These are phyloP conservation scores for Taxawa tesnikishii DNA, from an alignment of 2,329 filamentous ascomycete genomes.

Conservation along the genomic window DNA sequence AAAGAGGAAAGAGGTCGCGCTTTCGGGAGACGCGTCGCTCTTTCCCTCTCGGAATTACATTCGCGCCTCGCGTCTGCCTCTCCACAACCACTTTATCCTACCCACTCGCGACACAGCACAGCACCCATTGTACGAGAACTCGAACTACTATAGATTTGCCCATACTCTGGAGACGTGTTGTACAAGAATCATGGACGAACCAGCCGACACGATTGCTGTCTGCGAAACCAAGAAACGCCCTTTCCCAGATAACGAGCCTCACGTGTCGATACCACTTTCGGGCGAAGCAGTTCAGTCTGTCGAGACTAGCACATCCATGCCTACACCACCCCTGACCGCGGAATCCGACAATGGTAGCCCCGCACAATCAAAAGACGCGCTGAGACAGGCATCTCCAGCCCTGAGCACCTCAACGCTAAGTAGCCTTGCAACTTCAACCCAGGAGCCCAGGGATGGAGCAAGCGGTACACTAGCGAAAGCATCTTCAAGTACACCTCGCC, in stretches of 20 bases:
- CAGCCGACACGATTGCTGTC: neutral
- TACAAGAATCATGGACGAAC: neutral
- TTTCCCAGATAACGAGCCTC: neutral
- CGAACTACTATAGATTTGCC: too few species aligned
- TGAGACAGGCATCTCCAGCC: constrained; percentile 15
- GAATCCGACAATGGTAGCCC: constrained; percentile 1
- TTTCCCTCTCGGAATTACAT: too few species aligned
- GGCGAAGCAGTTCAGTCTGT: neutral
- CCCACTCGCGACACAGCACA: too few species aligned
- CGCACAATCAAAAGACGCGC: constrained; percentile 1
- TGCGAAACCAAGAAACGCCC: neutral
- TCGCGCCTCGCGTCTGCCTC: too few species aligned
- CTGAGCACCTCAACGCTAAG: constrained; percentile 19
- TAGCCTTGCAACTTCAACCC: constrained; percentile 12
- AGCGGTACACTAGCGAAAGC: neutral
- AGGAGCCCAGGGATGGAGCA: constrained; percentile 3
- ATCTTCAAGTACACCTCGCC: constrained; percentile 9
- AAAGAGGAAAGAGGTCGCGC: too few species aligned
- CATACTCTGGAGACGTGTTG: too few species aligned
- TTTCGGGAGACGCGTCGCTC: too few species aligned
- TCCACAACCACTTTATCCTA: too few species aligned
- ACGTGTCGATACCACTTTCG: neutral
- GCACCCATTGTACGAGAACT: too few species aligned
- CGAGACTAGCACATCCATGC: constrained; percentile 2
- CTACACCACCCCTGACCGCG: constrained; percentile 8